Evolutionary conservation across 2,329 filamentous ascomycete species (phyloP), one percentile per base, ranked within the genome.

Genomic region (Claviceps maximensis): DNA sequence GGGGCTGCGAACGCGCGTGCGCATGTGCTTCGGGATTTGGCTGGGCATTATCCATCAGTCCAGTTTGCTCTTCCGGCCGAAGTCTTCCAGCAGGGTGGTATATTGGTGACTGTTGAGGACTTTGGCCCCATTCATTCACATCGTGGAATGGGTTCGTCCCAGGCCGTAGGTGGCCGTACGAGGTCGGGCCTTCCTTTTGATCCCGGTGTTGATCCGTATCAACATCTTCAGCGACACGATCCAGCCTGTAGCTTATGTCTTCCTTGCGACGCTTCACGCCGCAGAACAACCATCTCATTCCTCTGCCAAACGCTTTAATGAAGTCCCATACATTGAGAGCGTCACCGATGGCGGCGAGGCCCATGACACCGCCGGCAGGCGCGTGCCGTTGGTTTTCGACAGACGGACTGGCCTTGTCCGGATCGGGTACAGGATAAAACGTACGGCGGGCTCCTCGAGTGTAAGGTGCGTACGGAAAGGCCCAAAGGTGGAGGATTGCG

Each of bases 261-360:
- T 74, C 62, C 58, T 75, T 73, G 55, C 85, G 77, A 56, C 72
- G 68, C 64, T 80, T 84, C 52, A 80, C 76, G 44, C 88, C 88
- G 17, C 88, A 80, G 57, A 90, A 84, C 21, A 94, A 72, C 89
- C 89, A 95, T 59, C 85, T 79, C 60, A 88, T 78, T 23, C 86
- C 85, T 50, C 89, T 79, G 9, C 84, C 86, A 56, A 86, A 82
- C 0, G 86, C 86, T 69, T 90, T 94, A 62, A 88, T 69, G 44
- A 94, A 78, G 65, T 95, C 89, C 83, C 87, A 88, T 0, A 86
- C 77, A 61, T 93, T 93, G 64, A 89, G 75, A 1, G 87, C 83
- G 60, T 91, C 84, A 1, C 74, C 65, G 7, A 91, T 65, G 4
- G 87, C 88, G 57, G 75, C 74, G 49, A 83, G 57, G 3, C 86